These are phyloP conservation scores for Neoascochyta sp. DNA, from an alignment of 2,329 filamentous ascomycete genomes.

Conservation along the genomic window DNA sequence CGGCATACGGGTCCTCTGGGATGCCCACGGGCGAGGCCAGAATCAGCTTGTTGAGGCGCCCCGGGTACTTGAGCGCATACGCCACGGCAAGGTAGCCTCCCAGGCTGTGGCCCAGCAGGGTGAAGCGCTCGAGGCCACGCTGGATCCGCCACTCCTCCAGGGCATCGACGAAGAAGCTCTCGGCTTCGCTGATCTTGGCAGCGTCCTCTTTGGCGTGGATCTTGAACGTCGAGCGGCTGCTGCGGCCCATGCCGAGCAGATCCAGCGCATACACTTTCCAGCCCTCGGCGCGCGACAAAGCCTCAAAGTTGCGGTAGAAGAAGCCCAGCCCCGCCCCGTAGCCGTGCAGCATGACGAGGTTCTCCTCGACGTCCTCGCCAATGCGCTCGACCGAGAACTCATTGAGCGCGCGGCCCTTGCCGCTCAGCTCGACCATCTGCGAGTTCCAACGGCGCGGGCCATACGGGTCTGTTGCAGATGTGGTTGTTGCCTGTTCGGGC, in stretches of 20 bases:
- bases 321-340: slow-evolving; percentile 96
- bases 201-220: slow-evolving; percentile 78
- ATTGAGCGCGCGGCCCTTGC: slow-evolving; percentile 83
- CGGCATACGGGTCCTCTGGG: slow-evolving; percentile 88
- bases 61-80: slow-evolving; percentile 95
- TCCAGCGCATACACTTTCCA: slow-evolving; percentile 95
- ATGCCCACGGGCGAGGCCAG: slow-evolving; percentile 92
- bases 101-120: slow-evolving; percentile 85
- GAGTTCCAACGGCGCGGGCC: slow-evolving; percentile 84
- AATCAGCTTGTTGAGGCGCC: slow-evolving; percentile 91
- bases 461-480: slow-evolving; percentile 63
- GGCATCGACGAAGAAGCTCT: slow-evolving; percentile 93
- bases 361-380: slow-evolving; percentile 75
- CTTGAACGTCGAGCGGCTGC: slow-evolving; percentile 75
- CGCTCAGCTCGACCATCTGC: slow-evolving; percentile 76
- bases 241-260: slow-evolving; percentile 91
- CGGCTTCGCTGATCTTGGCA: slow-evolving; percentile 80
- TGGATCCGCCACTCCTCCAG: slow-evolving; percentile 92
- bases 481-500: slow-evolving; percentile 46
- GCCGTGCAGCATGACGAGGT: slow-evolving; percentile 91
- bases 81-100: slow-evolving; percentile 93
- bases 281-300: slow-evolving; percentile 69
- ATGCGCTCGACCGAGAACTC: slow-evolving; percentile 87
- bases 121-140: slow-evolving; percentile 88
- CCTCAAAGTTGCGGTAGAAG: slow-evolving; percentile 98